Evolutionary conservation across 106 monocot genomes (phyloP).

Genomic region (Apostasia shenzhenica): DNA sequence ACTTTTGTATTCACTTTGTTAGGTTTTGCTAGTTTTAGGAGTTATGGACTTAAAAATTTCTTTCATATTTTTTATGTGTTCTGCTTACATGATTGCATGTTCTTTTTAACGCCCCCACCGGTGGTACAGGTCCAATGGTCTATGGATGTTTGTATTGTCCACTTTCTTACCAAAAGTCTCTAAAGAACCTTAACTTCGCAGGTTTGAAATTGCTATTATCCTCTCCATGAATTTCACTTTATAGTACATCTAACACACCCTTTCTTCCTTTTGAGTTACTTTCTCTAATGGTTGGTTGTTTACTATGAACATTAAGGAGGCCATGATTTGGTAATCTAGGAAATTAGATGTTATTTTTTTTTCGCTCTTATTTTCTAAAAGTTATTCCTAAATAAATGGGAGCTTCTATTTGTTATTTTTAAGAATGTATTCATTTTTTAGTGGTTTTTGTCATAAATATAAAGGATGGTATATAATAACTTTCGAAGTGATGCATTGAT

Average conservation of each 20-base stretch:
- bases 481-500: too few relatives aligned
- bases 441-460: too few relatives aligned
- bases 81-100: background rate
- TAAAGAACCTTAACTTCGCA: slow-evolving; percentile 71
- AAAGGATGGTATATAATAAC: too few relatives aligned
- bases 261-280: background rate
- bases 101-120: background rate
- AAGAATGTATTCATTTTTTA: too few relatives aligned
- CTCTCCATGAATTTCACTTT: background rate
- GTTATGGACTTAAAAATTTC: background rate
- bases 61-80: background rate
- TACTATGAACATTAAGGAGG: too few relatives aligned
- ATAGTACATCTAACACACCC: too few relatives aligned
- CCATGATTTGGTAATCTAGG: too few relatives aligned
- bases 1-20: background rate
- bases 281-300: background rate
- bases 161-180: slow-evolving; percentile 63
- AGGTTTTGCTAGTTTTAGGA: background rate
- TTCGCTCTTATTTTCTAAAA: background rate
- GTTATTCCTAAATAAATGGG: background rate
- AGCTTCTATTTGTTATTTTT: too few relatives aligned
- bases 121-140: slow-evolving; percentile 85
- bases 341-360: too few relatives aligned
- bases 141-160: slow-evolving; percentile 95
- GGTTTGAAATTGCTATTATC: slow-evolving; percentile 21